Conservation (phyloP, 2,329 filamentous ascomycete species). For the Myriosclerotinia curreyana region DNA sequence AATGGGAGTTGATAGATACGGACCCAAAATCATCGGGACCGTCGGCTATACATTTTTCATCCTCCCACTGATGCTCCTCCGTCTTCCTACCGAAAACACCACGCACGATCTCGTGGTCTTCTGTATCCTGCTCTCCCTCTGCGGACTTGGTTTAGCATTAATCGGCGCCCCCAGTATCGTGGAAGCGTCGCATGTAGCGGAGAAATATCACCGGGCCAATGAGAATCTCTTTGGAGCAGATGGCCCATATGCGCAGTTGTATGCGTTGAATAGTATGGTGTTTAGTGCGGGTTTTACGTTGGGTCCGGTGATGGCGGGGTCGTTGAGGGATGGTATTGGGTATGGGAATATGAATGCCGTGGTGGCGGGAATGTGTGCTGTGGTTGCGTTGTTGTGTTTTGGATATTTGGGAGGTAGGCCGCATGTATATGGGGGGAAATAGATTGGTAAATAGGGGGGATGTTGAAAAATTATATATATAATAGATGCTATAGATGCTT, state of each 20-base stretch:
- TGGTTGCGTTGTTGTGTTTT: constrained; percentile 29
- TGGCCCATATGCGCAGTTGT: constrained; percentile 63
- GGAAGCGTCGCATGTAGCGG: constrained; percentile 54
- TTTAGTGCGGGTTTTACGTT: constrained; percentile 58
- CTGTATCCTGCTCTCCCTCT: constrained; percentile 45
- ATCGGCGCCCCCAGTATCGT: constrained; percentile 55
- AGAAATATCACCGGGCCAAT: constrained; percentile 55
- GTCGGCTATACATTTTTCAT: constrained; percentile 35
- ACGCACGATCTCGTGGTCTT: constrained; percentile 46
- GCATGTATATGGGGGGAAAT: not conserved
- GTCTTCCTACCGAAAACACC: constrained; percentile 44
- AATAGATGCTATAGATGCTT: not conserved
- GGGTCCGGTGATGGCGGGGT: constrained; percentile 56
- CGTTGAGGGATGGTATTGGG: constrained; percentile 49
- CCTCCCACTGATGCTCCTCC: constrained; percentile 41
- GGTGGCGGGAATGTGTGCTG: constrained; percentile 30
- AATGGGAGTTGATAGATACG: constrained; percentile 42
- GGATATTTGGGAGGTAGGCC: constrained; percentile 27
- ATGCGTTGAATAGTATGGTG: constrained; percentile 61
- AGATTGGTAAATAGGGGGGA: not conserved
- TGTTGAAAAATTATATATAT: not conserved
- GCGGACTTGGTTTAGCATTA: constrained; percentile 51
- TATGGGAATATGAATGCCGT: constrained; percentile 53
- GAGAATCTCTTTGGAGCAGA: constrained; percentile 52
- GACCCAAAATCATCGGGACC: constrained; percentile 39